Base-by-base conservation (phyloP, 495 filamentous ascomycete genomes). In the Rostrohypoxylon terebratum region DNA sequence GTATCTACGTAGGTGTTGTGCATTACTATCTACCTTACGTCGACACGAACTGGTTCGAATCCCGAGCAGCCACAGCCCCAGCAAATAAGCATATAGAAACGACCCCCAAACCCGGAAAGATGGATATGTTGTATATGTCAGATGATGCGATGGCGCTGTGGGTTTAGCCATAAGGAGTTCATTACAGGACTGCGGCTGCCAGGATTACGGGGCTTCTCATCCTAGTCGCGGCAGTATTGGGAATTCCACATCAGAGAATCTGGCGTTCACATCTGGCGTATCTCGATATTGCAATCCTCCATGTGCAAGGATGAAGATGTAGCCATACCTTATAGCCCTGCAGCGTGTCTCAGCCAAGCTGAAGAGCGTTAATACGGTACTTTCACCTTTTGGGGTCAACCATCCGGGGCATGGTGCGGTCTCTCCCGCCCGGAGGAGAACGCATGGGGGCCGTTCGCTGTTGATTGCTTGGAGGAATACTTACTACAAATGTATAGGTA, bases 341-440 rank as follows among this genome's bases (percentile, higher is more conserved):
- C 57, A 64, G 21, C 63, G 4, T 50, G 68, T 66, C 68, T 65
- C 57, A 66, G 57, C 66, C 66, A 63, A 63, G 54, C 47, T 71
- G 68, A 28, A 28, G 28, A 66, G 60, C 40, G 25, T 50, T 25
- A 48, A 42, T 50, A 61, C 40, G 28, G 11, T 31, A 21, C 61
- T 40, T 55, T 28, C 60, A 44, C 50, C 38, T 18, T 45, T 64
- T 45, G 9, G 16, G 11, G 6, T 14, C 38, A n/a, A 21, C 40
- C 16, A 38, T 60, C 21, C 25, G 16, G 33, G 18, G 54, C 9
- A 40, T 6, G 20, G 20, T 47, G 40, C 50, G 21, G 34, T 20
- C 11, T 45, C 36, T 45, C 25, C 40, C 53, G n/a, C 21, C 23
- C 1, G 53, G 38, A 18, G 44, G n/a, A 44, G 16, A 23, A 34